Conservation (phyloP, 208 protist genomes). For the Giardia duodenalis region DNA sequence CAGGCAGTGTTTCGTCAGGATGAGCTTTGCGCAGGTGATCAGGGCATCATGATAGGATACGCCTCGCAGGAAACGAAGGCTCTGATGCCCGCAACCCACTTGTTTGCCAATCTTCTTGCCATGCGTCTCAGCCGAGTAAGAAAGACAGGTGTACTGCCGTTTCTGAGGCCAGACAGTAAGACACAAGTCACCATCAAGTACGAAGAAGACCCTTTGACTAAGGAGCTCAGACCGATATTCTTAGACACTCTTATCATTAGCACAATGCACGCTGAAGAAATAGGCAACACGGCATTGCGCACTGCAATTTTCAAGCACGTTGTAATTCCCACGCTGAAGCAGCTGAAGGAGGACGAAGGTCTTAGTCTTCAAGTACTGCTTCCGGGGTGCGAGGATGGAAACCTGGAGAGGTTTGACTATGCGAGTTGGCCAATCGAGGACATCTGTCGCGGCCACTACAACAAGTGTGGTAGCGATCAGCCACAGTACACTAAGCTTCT, state of each 20-base stretch:
- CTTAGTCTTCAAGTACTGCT: neutral
- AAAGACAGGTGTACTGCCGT: conserved; percentile 68
- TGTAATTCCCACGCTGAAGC: conserved; percentile 15
- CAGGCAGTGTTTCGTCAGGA: conserved; percentile 79
- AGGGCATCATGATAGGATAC: conserved; percentile 99
- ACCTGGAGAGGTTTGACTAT: neutral
- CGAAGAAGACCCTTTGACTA: conserved; percentile 62
- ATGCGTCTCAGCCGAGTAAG: conserved; percentile 53
- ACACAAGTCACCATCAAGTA: conserved; percentile 95
- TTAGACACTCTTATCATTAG: conserved; percentile 95
- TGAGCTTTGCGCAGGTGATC: conserved; percentile 92
- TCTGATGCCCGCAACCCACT: conserved; percentile 88
- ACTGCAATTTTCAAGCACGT: conserved; percentile 37
- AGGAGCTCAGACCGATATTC: conserved; percentile 65
- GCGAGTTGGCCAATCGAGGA: neutral
- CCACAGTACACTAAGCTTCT: conserved; percentile 73
- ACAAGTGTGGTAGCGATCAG: neutral
- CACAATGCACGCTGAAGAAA: conserved; percentile 82
- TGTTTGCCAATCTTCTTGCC: conserved; percentile 74
- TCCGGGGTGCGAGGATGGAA: neutral
- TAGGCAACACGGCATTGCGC: conserved; percentile 73
- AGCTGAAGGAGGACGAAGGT: neutral
- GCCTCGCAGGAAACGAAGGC: conserved; percentile 91
- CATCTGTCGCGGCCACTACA: neutral
- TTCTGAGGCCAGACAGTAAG: conserved; percentile 92